Base-by-base conservation (phyloP, 306 rosid species). In the Vicia villosa region DNA sequence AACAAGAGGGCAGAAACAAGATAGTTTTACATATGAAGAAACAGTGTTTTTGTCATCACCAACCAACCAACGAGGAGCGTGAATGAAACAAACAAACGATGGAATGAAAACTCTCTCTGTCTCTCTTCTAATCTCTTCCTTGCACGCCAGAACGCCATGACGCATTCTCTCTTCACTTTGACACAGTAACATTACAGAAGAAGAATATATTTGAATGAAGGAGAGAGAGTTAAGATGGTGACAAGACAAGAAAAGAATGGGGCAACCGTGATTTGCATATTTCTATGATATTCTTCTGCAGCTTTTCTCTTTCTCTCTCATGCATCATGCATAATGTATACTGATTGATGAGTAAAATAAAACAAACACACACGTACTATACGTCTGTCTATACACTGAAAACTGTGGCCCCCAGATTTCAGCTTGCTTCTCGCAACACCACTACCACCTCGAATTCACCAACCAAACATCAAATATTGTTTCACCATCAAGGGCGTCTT, bases 221-320 rank as follows among this genome's bases (percentile, higher is more conserved):
- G 12, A 66, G 89, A 85, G 95, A 14, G 84, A 86, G 82, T 86
- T 88, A 71, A 58, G 97, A 92, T 78, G 37, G 76, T 83, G 96
- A 92, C 92, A 84, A 49, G 83, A 83, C 95, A 38, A 82, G 78
- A 66, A 84, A 87, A 74, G 83, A 72, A 85, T 81, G 86, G 82
- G 88, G 68, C 76, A 88, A 87, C 90, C 88, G 83, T 85, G 94
- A 83, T 89, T 92, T 86, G 88, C 88, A 87, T 81, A 84, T 87
- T 90, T 54, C 60, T 21, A 54, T 50, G 60, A 85, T 86, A 84
- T 92, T 86, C 96, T 81, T 70, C 89, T 82, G 91, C 96, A 91
- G 96, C 90, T 85, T 89, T 16, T 49, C 52, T 68, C 56, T 61
- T 52, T 43, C 66, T 51, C 68, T 45, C 46, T 19, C 65, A n/a